Conservation (phyloP, 2,329 filamentous ascomycete genomes). For the Ophiostoma tasmaniense region DNA sequence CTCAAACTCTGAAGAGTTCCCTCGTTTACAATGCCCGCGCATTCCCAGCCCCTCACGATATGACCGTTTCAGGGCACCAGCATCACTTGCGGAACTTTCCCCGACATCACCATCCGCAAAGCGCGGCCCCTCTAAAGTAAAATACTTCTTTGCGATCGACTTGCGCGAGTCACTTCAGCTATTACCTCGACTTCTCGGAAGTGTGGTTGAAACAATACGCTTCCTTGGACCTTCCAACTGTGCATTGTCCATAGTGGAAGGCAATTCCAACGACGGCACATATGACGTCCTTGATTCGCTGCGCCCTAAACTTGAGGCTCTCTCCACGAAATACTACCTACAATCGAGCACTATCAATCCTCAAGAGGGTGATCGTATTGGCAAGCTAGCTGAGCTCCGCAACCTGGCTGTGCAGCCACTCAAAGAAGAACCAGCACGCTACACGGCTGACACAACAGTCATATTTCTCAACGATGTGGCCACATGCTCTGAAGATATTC, state of each 20-base stretch:
- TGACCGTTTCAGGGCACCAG: neutral
- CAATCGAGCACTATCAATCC: slow-evolving; percentile 34
- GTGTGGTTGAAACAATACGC: slow-evolving; percentile 31
- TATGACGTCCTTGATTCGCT: slow-evolving; percentile 40
- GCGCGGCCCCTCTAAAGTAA: slow-evolving; percentile 8
- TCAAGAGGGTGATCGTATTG: slow-evolving; percentile 46
- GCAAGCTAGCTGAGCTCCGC: slow-evolving; percentile 63
- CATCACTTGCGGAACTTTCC: slow-evolving; percentile 4
- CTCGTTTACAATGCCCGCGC: neutral
- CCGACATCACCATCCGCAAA: neutral
- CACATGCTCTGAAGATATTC: slow-evolving; percentile 45
- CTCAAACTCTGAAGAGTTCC: neutral
- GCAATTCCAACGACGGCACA: slow-evolving; percentile 47
- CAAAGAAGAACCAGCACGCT: slow-evolving; percentile 21
- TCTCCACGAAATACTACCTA: slow-evolving; percentile 36
- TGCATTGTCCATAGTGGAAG: slow-evolving; percentile 47
- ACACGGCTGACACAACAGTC: slow-evolving; percentile 32
- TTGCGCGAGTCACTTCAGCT: slow-evolving; percentile 37
- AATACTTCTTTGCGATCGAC: slow-evolving; percentile 47
- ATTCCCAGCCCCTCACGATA: slow-evolving; percentile 1
- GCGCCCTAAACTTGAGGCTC: slow-evolving; percentile 29
- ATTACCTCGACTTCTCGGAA: slow-evolving; percentile 43
- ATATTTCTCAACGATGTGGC: slow-evolving; percentile 49
- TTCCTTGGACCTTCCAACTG: slow-evolving; percentile 40
- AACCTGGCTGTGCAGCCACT: slow-evolving; percentile 61